These are phyloP conservation scores for Nakataea oryzae DNA, from an alignment of 2,329 filamentous ascomycete species.

Conservation along the genomic window DNA sequence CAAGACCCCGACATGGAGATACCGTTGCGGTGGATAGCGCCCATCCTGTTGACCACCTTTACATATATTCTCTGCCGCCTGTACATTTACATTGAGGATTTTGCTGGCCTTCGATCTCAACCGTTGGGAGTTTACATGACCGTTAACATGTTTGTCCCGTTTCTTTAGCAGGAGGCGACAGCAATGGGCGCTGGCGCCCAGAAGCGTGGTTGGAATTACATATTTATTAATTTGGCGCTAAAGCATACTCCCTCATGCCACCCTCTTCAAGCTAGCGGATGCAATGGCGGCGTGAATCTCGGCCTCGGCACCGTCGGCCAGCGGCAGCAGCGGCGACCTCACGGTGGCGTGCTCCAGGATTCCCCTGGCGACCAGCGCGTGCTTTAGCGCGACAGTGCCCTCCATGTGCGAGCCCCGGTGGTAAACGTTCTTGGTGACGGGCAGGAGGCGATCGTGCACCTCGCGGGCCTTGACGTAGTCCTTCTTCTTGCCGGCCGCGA, in stretches of 20 bases:
- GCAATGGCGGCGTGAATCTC: conserved; percentile 31
- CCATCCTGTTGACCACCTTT: background rate
- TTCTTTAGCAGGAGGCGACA: too few species aligned
- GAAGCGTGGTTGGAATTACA: too few species aligned
- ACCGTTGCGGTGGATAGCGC: background rate
- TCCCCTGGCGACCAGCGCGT: conserved; percentile 37
- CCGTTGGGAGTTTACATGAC: conserved; percentile 7
- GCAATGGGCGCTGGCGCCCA: too few species aligned
- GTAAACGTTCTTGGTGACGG: conserved; percentile 41
- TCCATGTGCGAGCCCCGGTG: conserved; percentile 45
- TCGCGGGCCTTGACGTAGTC: conserved; percentile 35
- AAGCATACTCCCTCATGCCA: too few species aligned
- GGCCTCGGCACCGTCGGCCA: conserved; percentile 27
- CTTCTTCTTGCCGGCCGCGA: conserved; percentile 35
- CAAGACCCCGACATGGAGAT: conserved; percentile 8
- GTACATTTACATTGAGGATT: conserved; percentile 8
- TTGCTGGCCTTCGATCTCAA: conserved; percentile 7
- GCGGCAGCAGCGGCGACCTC: conserved; percentile 33
- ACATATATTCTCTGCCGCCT: conserved; percentile 5
- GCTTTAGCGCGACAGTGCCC: conserved; percentile 40
- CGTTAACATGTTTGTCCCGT: conserved; percentile 6
- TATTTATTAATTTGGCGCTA: too few species aligned
- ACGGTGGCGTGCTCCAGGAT: conserved; percentile 38
- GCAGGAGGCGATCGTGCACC: conserved; percentile 38
- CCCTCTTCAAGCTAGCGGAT: conserved; percentile 13